Evolutionary conservation across 371 early-diverging fungal genomes (phyloP), one percentile per base, ranked within the genome.

Genomic region (Actinomucor elegans): DNA sequence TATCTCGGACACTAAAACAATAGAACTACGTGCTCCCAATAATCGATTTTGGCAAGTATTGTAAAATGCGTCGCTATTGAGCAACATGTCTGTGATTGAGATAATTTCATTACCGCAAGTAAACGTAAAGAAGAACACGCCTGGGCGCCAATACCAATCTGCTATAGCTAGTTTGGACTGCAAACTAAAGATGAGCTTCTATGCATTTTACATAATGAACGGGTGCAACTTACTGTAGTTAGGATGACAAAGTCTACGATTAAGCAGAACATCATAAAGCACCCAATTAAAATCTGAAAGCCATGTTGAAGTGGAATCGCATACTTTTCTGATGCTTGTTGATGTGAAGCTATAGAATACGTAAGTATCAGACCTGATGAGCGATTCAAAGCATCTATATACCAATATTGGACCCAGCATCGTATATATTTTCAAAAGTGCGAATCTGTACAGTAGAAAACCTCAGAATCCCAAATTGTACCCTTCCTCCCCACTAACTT

Each of bases 81-180:
- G 21, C 6, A 64, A 17, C 8, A 37, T 3, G 4, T 47, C 45
- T 11, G 44, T 29, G 18, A 64, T 23, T 2, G 26, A 17, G 4
- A 59, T 37, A 3, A 40, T 32, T 20, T 47, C n/a, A 20, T 48
- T 47, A 18, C 55, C 59, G n/a, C 41, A 49, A 0, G 48, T 55
- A 23, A 64, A 45, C 5, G 43, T 42, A 35, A 54, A 54, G 34
- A 64, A 64, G 24, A 64, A 51, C 1, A 64, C 17, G 5, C 64
- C 64, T 6, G 64, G 59, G 8, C 55, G 44, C 64, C 64, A 64
- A 51, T 59, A 55, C 59, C 60, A 59, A 18, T 59, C 40, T 20
- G 64, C 64, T 26, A 54, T 29, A 12, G 43, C n/a, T 36, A 64
- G n/a, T 47, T 52, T 59, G 17, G 45, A 51, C 64, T 64, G n/a